Evolutionary conservation across 2,329 filamentous ascomycete species (phyloP).

Genomic region (Cladorrhinum sp.): DNA sequence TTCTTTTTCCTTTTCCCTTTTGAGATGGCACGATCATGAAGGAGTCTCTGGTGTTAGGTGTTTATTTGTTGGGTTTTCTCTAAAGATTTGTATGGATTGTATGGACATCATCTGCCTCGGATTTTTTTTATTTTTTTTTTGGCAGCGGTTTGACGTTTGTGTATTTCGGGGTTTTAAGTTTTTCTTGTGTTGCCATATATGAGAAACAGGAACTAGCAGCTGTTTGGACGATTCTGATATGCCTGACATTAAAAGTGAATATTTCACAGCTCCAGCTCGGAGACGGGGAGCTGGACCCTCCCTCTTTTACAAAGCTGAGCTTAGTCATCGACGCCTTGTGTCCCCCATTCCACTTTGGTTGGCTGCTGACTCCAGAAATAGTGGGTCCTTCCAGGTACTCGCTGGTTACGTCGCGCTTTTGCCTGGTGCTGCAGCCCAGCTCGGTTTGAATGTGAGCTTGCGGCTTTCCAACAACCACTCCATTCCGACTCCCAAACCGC

Average conservation of each 20-base stretch:
- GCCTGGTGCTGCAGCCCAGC: conserved; percentile 27
- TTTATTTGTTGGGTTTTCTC: background rate
- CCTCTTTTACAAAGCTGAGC: background rate
- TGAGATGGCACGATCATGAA: background rate
- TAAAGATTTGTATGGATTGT: too few species aligned
- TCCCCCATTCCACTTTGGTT: conserved; percentile 6
- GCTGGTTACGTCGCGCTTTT: conserved; percentile 32
- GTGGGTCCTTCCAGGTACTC: conserved; percentile 18
- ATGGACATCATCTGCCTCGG: too few species aligned
- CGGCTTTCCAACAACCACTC: conserved; percentile 19
- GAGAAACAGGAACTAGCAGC: too few species aligned
- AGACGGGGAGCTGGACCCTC: too few species aligned
- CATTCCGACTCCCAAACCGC: conserved; percentile 4
- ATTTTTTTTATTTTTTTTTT: too few species aligned
- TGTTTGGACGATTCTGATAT: too few species aligned
- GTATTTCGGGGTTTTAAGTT: background rate
- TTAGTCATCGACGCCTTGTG: conserved; percentile 7
- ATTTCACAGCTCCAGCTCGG: too few species aligned
- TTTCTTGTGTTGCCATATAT: too few species aligned
- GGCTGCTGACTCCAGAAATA: background rate
- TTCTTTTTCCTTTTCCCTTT: background rate
- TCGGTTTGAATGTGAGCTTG: conserved; percentile 24
- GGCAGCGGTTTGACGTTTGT: background rate
- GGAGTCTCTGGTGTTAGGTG: background rate
- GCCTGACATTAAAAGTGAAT: too few species aligned